These are phyloP conservation scores for Rubroboletus pulcherrimus DNA, from an alignment of 768 basidiomycete species.

Conservation along the genomic window DNA sequence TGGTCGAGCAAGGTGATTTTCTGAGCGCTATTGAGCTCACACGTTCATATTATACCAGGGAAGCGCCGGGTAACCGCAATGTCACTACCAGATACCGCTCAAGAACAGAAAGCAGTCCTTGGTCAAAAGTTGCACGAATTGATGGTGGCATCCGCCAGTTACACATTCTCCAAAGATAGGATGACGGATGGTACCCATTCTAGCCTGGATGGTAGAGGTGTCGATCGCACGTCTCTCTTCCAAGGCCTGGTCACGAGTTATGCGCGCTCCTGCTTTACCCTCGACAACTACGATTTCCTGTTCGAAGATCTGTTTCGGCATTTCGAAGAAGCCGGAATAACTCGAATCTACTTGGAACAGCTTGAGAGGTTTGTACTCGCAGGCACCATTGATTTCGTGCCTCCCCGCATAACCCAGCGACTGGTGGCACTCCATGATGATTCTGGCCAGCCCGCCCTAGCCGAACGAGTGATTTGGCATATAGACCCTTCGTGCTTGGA, in stretches of 20 bases:
- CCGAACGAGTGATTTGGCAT: conserved; percentile 93
- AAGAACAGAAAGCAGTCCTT: conserved; percentile 59
- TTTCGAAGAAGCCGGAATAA: conserved; percentile 81
- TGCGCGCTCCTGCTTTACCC: conserved; percentile 73
- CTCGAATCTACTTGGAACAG: conserved; percentile 75
- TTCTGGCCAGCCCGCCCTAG: conserved; percentile 63
- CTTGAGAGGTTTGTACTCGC: conserved; percentile 81
- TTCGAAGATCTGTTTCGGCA: conserved; percentile 93
- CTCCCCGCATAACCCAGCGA: conserved; percentile 84
- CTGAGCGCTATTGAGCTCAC: conserved; percentile 85
- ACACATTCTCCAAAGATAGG: conserved; percentile 93
- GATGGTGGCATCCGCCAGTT: conserved; percentile 82
- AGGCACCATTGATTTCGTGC: conserved; percentile 66
- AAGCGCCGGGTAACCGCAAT: conserved; percentile 81
- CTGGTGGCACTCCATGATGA: conserved; percentile 77
- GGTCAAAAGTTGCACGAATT: conserved; percentile 76
- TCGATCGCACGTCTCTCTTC: conserved; percentile 88
- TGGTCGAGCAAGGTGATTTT: conserved; percentile 85
- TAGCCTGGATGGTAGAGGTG: conserved; percentile 80
- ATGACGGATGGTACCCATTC: conserved; percentile 86
- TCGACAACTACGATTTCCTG: conserved; percentile 79
- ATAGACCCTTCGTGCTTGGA: conserved; percentile 89
- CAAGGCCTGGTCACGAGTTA: conserved; percentile 80
- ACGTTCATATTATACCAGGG: conserved; percentile 73
- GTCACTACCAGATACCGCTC: conserved; percentile 70